Evolutionary conservation across 2,329 filamentous ascomycete genomes (phyloP), one percentile per base, ranked within the genome.

Genomic region (Eutypella sp.): DNA sequence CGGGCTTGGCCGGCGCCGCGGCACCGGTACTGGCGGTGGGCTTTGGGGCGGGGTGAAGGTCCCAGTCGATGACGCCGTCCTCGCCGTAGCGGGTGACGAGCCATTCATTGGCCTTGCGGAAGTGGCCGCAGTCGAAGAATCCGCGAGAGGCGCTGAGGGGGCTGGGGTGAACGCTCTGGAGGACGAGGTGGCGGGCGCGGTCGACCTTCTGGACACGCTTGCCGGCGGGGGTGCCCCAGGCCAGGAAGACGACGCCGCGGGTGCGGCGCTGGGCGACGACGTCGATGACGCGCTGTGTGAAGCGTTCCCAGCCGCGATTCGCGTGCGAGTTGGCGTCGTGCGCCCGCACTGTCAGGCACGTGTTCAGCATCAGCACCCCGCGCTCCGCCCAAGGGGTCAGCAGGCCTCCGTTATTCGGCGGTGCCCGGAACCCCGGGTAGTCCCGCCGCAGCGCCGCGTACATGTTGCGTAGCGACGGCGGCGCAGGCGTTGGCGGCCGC

Each of bases 321-420:
- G 86, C 74, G 67, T 99, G 93, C 23, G 82, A 88, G 64, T 93
- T 92, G 40, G 93, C 84, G 56, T 95, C 82, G 62, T 95, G 87
- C 1, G 89, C 89, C 20, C 89, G 87, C 16, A 99, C 93, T 0
- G 93, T 99, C 45, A 99, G 74, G 65, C 90, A 96, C 1, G 93
- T 95, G 66, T 99, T 99, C 54, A 99, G 79, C 70, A 99, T 78
- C 36, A 99, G 77, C 5, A 99, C 91, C 41, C 93, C 93, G 42
- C 87, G 85, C 56, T 96, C 87, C 1, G 93, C 92, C 93, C 93
- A 99, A 0, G 91, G 89, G 0, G 85, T 96, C 18, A 99, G 77
- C 0, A 95, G 79, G 10, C 93, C 93, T 36, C 83, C 83, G 31
- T 83, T 85, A 49, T 88, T 86, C 2, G 89, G 81, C 0, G 92